These are phyloP conservation scores for Tetrapisispora taiwanensis DNA, from an alignment of 805 yeast genomes.

Conservation along the genomic window DNA sequence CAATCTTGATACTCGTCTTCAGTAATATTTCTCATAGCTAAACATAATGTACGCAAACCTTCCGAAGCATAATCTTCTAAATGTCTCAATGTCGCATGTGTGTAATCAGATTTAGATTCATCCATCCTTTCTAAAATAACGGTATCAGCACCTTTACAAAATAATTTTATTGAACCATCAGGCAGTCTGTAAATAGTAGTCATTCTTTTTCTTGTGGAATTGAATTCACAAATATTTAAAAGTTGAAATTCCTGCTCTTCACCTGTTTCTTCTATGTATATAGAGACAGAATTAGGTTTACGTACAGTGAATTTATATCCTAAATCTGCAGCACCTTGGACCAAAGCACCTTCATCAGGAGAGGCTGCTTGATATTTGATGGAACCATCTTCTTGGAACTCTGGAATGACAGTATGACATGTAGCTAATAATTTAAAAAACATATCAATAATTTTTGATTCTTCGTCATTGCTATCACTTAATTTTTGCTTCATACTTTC, in stretches of 20 bases:
- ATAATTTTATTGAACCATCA: slow-evolving; percentile 78
- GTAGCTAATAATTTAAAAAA: slow-evolving; percentile 78
- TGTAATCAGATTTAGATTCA: slow-evolving; percentile 60
- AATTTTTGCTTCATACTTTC: slow-evolving; percentile 46
- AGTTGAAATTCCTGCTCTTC: slow-evolving; percentile 57
- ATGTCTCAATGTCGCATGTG: slow-evolving; percentile 72
- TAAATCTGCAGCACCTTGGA: slow-evolving; percentile 85
- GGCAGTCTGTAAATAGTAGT: slow-evolving; percentile 90
- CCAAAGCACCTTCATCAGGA: slow-evolving; percentile 98
- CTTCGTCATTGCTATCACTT: slow-evolving; percentile 34
- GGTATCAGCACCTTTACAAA: slow-evolving; percentile 96
- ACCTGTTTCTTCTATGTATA: slow-evolving; percentile 43
- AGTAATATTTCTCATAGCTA: slow-evolving; percentile 73
- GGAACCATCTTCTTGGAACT: slow-evolving; percentile 47
- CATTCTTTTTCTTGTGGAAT: slow-evolving; percentile 96
- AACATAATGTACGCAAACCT: slow-evolving; percentile 88
- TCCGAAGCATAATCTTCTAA: slow-evolving; percentile 94
- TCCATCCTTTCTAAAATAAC: slow-evolving; percentile 82
- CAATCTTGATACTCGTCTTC: slow-evolving; percentile 70
- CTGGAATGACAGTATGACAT: slow-evolving; percentile 98
- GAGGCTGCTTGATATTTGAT: slow-evolving; percentile 97
- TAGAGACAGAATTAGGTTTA: slow-evolving; percentile 70
- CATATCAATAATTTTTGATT: slow-evolving; percentile 49
- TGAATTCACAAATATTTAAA: slow-evolving; percentile 88
- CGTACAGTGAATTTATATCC: slow-evolving; percentile 82